Evolutionary conservation across 192 early-diverging fungal species (phyloP).

Genomic region (Coemansia sp.): DNA sequence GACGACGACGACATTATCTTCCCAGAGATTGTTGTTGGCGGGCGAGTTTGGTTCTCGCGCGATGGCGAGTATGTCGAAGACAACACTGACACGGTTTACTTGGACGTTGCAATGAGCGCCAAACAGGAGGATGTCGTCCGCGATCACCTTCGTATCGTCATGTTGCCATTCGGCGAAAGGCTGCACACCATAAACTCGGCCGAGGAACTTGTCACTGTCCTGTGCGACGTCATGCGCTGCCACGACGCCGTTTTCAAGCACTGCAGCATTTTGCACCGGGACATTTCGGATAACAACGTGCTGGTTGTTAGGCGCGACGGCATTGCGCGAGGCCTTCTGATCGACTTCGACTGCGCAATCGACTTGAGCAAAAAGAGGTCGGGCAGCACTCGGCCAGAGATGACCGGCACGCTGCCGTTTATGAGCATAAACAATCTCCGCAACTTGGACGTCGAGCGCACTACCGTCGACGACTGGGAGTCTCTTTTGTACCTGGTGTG

Average conservation of each 20-base stretch:
- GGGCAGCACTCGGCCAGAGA: neutral
- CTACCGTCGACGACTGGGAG: constrained; percentile 15
- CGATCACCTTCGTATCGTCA: neutral
- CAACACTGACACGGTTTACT: neutral
- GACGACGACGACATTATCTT: neutral
- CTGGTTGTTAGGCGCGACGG: constrained; percentile 4
- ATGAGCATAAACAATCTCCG: constrained; percentile 33
- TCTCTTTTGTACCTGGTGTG: constrained; percentile 1
- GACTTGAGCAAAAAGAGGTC: neutral
- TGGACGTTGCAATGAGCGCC: too few relatives aligned
- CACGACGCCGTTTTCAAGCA: constrained; percentile 15
- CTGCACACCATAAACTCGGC: neutral
- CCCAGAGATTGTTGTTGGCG: neutral
- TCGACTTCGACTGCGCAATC: constrained; percentile 30
- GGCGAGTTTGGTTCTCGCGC: neutral
- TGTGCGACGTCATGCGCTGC: constrained; percentile 22
- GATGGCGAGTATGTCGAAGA: neutral
- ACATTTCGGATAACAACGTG: constrained; percentile 27
- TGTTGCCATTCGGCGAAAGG: constrained; percentile 6
- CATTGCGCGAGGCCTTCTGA: constrained; percentile 10
- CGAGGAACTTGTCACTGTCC: constrained; percentile 17
- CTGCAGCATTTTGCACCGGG: constrained; percentile 19
- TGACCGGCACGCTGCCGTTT: constrained; percentile 12
- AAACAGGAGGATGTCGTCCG: too few relatives aligned
- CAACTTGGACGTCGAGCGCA: neutral